A percentile compares a stretch with the other conserved stretches of the same genome.
Conservation (phyloP, 306 rosid species). For the Malus orientalis region DNA sequence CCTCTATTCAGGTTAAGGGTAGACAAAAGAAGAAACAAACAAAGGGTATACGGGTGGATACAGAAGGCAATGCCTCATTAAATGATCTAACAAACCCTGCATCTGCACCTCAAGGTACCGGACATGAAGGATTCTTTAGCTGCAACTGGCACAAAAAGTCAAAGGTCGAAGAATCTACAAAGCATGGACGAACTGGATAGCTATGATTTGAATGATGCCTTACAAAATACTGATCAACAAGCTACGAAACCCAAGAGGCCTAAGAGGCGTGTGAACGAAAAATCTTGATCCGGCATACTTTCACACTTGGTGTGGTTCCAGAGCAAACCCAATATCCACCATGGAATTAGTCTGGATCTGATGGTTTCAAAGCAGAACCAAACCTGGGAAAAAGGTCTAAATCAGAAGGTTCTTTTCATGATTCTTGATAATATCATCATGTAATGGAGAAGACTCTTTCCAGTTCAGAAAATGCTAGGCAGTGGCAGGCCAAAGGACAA, state of each 20-base stretch:
- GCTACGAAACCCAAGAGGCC: slow-evolving; percentile 55
- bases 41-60: no score
- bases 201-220: slow-evolving; percentile 36
- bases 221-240: slow-evolving; percentile 31
- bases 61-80: slow-evolving; percentile 50
- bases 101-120: slow-evolving; percentile 42
- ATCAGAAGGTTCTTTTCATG: background rate
- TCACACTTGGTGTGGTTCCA: slow-evolving; percentile 10
- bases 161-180: slow-evolving; percentile 37
- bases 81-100: slow-evolving; percentile 50
- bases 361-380: slow-evolving; percentile 21
- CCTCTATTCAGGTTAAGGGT: slow-evolving; percentile 3
- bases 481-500: no score
- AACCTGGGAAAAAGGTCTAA: slow-evolving; percentile 19
- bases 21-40: no score
- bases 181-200: slow-evolving; percentile 36
- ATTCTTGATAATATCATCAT: background rate
- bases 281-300: slow-evolving; percentile 42
- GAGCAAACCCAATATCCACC: slow-evolving; percentile 37
- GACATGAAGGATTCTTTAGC: slow-evolving; percentile 34
- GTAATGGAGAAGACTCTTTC: background rate
- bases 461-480: no score
- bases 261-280: slow-evolving; percentile 55
- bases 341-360: slow-evolving; percentile 11
- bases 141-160: slow-evolving; percentile 32